Evolutionary conservation across 352 stramenopile genomes (phyloP), one percentile per base, ranked within the genome.

Genomic region (Phytophthora europaea): DNA sequence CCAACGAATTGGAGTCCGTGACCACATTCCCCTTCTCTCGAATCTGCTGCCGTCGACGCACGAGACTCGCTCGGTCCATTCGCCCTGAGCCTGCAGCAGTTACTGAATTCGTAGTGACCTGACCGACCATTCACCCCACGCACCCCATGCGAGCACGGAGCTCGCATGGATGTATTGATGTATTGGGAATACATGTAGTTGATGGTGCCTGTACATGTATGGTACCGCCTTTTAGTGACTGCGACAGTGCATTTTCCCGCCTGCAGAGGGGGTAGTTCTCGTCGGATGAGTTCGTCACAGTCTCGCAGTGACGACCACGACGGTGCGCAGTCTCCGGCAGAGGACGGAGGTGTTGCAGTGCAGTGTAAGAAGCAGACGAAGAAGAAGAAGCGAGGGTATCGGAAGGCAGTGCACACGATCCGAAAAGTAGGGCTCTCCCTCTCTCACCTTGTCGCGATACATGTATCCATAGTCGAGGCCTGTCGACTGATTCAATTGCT

Each of bases 21-120:
- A 8, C 23, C 23, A 61, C 48, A n/a, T 76, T 62, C 26, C 65
- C 65, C 61, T 69, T 72, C 34, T 59, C 63, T 52, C 71, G 68
- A 10, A 88, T 82, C 59, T 82, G 76, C 61, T 83, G 76, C 34
- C 81, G 75, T 10, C 73, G 67, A 2, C 53, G 67, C 31, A 72
- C 58, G 13, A 88, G 64, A 71, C 61, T 82, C 33, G 78, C 73
- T 57, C 81, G 76, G 34, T 88, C 79, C 74, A 79, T 71, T 61
- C 2, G 16, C 43, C 12, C 20, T 22, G 7, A 12, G 18, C 36
- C 33, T 54, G 9, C 9, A 71, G 58, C 57, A 43, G 65, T 72
- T 70, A 65, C 53, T 36, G 36, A 48, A 48, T 4, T 22, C 43
- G 16, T 23, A n/a, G 43, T n/a, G 36, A 43, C 36, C 36, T 3